Conservation (phyloP, 768 basidiomycete species). For the Xerocomus spinulosus region DNA sequence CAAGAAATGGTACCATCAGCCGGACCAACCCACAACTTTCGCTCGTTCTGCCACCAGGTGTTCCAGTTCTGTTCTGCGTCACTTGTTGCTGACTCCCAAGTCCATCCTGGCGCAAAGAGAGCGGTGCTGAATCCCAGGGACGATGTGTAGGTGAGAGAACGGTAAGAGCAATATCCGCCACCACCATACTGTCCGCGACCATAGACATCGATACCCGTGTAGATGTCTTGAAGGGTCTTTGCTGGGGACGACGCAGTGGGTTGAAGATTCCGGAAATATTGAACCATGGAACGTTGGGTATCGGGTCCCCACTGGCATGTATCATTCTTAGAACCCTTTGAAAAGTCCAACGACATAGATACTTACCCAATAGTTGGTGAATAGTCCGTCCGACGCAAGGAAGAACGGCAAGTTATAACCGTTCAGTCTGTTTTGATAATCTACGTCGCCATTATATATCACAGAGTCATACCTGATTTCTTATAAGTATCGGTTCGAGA, state of each 20-base stretch:
- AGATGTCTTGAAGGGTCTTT: slow-evolving; percentile 55
- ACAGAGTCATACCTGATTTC: slow-evolving; percentile 68
- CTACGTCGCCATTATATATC: slow-evolving; percentile 50
- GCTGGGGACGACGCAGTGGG: slow-evolving; percentile 21
- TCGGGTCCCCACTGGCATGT: slow-evolving; percentile 50
- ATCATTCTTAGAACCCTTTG: not conserved
- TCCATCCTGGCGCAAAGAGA: slow-evolving; percentile 79
- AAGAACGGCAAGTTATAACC: slow-evolving; percentile 71
- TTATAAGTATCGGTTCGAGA: not conserved
- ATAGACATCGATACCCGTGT: slow-evolving; percentile 78
- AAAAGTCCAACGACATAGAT: not conserved
- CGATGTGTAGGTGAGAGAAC: slow-evolving; percentile 58
- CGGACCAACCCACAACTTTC: slow-evolving; percentile 67
- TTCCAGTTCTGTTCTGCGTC: slow-evolving; percentile 58
- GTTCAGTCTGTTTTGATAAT: slow-evolving; percentile 75
- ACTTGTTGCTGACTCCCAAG: slow-evolving; percentile 71
- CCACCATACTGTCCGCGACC: slow-evolving; percentile 72
- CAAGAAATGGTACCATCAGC: slow-evolving; percentile 40
- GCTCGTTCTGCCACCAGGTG: slow-evolving; percentile 71
- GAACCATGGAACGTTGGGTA: slow-evolving; percentile 46
- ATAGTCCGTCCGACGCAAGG: slow-evolving; percentile 63
- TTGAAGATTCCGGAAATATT: slow-evolving; percentile 56
- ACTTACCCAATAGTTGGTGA: slow-evolving; percentile 75
- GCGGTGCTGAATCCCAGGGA: slow-evolving; percentile 72
- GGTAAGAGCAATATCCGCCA: slow-evolving; percentile 66